Percentiles rank a stretch among this genome's conserved stretches.
phyloP scores from a whole-genome alignment of 2,329 filamentous ascomycete species.

The Elsinoe necatrix region DNA sequence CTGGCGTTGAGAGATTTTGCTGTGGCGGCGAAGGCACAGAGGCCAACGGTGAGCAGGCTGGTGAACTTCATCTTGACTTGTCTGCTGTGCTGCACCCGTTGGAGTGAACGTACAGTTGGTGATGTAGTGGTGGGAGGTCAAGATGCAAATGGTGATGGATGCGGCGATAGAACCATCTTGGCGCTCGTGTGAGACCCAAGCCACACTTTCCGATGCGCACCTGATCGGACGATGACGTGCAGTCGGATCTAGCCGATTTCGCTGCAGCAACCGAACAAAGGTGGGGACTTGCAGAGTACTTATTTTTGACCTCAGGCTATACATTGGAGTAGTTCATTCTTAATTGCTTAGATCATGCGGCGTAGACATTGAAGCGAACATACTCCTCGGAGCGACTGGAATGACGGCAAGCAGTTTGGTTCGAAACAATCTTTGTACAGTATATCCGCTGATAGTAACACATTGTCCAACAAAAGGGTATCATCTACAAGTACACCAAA shows the following conservation, averaged over 20 bases:
- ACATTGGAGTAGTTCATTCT: neutral
- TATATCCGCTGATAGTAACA: neutral
- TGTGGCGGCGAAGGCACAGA: slow-evolving; percentile 25
- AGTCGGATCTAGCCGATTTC: neutral
- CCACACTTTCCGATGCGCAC: neutral
- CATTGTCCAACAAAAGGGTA: neutral
- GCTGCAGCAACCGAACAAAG: slow-evolving; percentile 7
- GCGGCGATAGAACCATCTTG: slow-evolving; percentile 1
- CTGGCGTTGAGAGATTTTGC: slow-evolving; percentile 22
- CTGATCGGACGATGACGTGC: slow-evolving; percentile 8
- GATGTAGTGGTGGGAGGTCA: neutral
- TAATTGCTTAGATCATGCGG: too few species aligned
- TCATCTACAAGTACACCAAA: neutral
- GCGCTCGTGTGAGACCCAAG: neutral
- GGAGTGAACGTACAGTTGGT: neutral
- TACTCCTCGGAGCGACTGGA: too few species aligned
- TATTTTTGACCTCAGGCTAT: neutral
- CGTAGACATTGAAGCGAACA: too few species aligned
- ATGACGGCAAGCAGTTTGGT: too few species aligned
- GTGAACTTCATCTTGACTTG: slow-evolving; percentile 27
- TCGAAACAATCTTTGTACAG: neutral
- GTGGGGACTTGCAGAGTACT: neutral
- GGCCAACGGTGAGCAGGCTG: slow-evolving; percentile 22
- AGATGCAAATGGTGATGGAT: neutral
- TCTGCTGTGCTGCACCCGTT: neutral